Base-by-base conservation (phyloP, 164 flowering plant species). In the Protea cynaroides region DNA sequence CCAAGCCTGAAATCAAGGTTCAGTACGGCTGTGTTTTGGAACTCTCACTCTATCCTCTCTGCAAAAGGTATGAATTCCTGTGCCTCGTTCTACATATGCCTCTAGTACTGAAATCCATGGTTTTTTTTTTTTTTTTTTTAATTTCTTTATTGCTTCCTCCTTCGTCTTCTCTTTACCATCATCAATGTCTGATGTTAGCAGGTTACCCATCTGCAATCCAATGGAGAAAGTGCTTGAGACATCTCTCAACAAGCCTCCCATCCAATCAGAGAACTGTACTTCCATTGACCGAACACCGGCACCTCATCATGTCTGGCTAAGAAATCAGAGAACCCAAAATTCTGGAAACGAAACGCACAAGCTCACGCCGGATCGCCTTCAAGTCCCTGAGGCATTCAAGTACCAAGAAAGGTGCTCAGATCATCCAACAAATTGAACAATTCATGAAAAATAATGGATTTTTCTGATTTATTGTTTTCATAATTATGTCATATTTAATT, bases 381-480 rank as follows among this genome's bases (percentile, higher is more conserved):
- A 71, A 67, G 83, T 84, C 37, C 89, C 90, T 21, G 80, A 78
- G 67, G 78, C 90, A 37, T 82, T 88, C 66, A 83, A 79, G 51
- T 79, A 71, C 71, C 77, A 84, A 0, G 94, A 88, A 74, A 88
- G 87, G 86, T 79, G 63, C 13, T 29, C 8, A 18, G 34, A 51
- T 17, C 9, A 25, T 46, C 25, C 1, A 38, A 15, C 11, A 14
- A 61, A 56, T 14, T 22, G 44, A 17, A 1, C 18, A n/a, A 44
- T 17, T n/a, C 23, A 63, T 8, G 10, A 51, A 10, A 10, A 14
- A 9, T 64, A 14, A 23, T 37, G 29, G 37, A 18, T 23, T 15
- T 6, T 8, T 36, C 29, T 25, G 23, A 10, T 22, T 36, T 3
- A 7, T 29, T 43, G n/a, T 13, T 17, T 43, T 2, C 34, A 1